phyloP scores from a whole-genome alignment of 2,329 filamentous ascomycete species.

The Sclerotinia subarctica region DNA sequence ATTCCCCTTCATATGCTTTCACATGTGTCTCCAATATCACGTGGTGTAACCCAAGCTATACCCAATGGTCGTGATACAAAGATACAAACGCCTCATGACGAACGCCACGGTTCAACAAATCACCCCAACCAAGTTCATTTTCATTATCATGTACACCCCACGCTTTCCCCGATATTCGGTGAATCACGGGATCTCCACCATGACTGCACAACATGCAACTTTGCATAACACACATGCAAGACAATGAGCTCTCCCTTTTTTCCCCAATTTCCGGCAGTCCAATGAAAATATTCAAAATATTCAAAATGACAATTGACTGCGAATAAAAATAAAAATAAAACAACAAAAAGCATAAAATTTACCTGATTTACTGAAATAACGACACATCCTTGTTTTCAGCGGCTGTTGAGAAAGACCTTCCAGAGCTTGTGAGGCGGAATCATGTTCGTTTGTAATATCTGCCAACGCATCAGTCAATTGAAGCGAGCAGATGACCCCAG shows the following conservation, averaged over 20 bases:
- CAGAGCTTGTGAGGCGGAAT: slow-evolving; percentile 31
- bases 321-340: slow-evolving; percentile 15
- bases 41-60: slow-evolving; percentile 28
- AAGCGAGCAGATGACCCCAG: slow-evolving; percentile 30
- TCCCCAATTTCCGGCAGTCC: slow-evolving; percentile 22
- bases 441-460: slow-evolving; percentile 30
- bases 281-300: slow-evolving; percentile 35
- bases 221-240: slow-evolving; percentile 28
- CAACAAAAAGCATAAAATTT: slow-evolving; percentile 6
- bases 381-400: slow-evolving; percentile 34
- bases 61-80: slow-evolving; percentile 19
- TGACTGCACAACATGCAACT: slow-evolving; percentile 34
- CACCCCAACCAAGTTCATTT: slow-evolving; percentile 10
- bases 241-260: slow-evolving; percentile 16
- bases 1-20: slow-evolving; percentile 22
- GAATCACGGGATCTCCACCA: slow-evolving; percentile 34
- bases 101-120: slow-evolving; percentile 21
- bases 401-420: slow-evolving; percentile 20
- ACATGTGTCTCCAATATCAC: slow-evolving; percentile 29
- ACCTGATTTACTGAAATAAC: slow-evolving; percentile 36
- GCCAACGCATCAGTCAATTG: slow-evolving; percentile 35
- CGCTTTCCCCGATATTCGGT: slow-evolving; percentile 24
- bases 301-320: no score
- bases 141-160: slow-evolving; percentile 15
- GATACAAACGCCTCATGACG: slow-evolving; percentile 25